Percentiles rank a stretch among this genome's conserved stretches.
Conservation (phyloP, 768 basidiomycete species). For the Boletus insuetus region DNA sequence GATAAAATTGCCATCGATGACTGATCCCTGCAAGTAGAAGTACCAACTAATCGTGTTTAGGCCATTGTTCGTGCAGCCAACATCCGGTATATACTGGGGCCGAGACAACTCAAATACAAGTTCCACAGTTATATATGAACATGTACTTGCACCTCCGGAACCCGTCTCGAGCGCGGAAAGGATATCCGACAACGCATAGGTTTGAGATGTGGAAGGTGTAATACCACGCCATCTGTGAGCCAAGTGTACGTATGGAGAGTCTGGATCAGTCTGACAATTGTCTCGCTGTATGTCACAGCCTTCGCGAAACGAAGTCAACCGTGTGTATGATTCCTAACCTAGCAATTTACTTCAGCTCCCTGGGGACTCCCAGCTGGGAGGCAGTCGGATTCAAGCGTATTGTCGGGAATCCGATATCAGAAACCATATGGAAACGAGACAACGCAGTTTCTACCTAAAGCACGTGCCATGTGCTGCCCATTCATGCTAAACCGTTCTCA, state of each 20-base stretch:
- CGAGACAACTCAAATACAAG: not conserved
- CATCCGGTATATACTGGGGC: conserved; percentile 44
- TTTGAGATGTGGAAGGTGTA: conserved; percentile 56
- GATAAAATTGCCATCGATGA: conserved; percentile 62
- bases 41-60: conserved; percentile 56
- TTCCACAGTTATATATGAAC: not conserved
- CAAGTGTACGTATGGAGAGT: conserved; percentile 72
- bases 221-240: conserved; percentile 72
- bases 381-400: conserved; percentile 58
- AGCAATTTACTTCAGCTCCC: conserved; percentile 52
- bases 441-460: conserved; percentile 23
- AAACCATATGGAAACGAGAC: not conserved
- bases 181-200: conserved; percentile 56
- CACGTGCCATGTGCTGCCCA: conserved; percentile 69
- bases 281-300: conserved; percentile 68
- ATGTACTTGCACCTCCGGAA: conserved; percentile 42
- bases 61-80: conserved; percentile 41
- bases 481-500: conserved; percentile 49
- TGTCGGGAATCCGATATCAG: conserved; percentile 23
- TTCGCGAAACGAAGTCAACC: conserved; percentile 22
- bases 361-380: conserved; percentile 53
- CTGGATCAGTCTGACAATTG: conserved; percentile 57
- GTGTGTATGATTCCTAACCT: not conserved
- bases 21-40: conserved; percentile 60
- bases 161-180: conserved; percentile 52